Base-by-base conservation (phyloP, 768 basidiomycete genomes). In the Suillus subaureus region DNA sequence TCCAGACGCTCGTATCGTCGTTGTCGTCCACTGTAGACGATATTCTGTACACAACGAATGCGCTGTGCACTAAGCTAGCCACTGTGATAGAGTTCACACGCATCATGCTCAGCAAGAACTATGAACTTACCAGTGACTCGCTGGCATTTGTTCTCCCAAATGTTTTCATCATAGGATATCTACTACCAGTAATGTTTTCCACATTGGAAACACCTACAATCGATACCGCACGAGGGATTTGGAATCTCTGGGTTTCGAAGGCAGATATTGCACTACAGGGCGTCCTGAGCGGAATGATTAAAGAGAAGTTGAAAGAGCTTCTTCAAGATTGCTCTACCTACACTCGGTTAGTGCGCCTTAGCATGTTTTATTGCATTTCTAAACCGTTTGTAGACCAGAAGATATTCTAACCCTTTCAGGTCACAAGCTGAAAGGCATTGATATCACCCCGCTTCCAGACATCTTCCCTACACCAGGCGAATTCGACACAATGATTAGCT, bases 391-490 rank as follows among this genome's bases (percentile, higher is more conserved):
- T 31, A 87, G 87, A 40, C 83, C 85, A 8, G 82, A 83, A 61
- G 76, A 85, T 64, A 75, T 87, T 15, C 73, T 87, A 9, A 69
- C 67, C 28, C 71, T 82, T 43, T 64, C 84, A 7, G 66, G 76
- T 4, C 71, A 75, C 18, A 73, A 77, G 6, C 75, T 78, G 26
- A 77, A 77, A 28, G 81, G 80, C 4, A 68, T 84, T 28, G 66
- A 73, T 6, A 61, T 84, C 15, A 74, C 85, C 11, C 69, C 84
- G 21, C 69, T 87, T 4, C 62, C 66, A 12, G 87, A 87, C 42
- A 76, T 90, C 45, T 82, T 91, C 68, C 89, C 88, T 0, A 75
- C 83, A 8, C 69, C 73, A 9, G 70, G 74, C 0, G 81, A 81
- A 62, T 75, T 90, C 21, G 82, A 87, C 31, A 68, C 71, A 2